Evolutionary conservation across 2,329 filamentous ascomycete species (phyloP).

Genomic region (Emmonsiellopsis sp.): DNA sequence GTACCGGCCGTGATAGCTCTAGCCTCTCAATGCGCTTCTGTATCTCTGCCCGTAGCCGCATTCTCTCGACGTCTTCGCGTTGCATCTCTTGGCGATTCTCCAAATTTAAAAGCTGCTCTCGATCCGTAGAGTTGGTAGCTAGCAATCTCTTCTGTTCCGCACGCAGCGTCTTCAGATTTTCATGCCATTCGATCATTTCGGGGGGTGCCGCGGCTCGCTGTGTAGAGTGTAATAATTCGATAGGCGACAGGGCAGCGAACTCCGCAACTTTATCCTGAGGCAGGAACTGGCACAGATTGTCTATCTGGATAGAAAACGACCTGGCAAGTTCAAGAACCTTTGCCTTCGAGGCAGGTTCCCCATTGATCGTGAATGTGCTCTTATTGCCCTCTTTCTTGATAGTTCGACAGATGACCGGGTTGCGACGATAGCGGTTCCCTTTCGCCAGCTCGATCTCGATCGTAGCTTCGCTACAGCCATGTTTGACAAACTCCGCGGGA

Average conservation of each 20-base stretch:
- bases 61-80: constrained; percentile 71
- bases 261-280: constrained; percentile 94
- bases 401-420: constrained; percentile 63
- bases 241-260: constrained; percentile 73
- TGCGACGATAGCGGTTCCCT: constrained; percentile 44
- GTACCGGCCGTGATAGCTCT: constrained; percentile 54
- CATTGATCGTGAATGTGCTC: constrained; percentile 69
- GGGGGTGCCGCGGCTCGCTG: constrained; percentile 77
- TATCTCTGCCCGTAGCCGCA: constrained; percentile 64
- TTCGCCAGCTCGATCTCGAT: constrained; percentile 87
- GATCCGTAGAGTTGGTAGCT: constrained; percentile 47
- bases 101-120: constrained; percentile 55
- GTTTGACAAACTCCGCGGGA: constrained; percentile 85
- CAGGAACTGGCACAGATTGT: constrained; percentile 94
- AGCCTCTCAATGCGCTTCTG: constrained; percentile 56
- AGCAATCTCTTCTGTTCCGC: constrained; percentile 58
- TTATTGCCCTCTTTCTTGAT: constrained; percentile 79
- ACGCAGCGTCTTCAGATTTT: constrained; percentile 61
- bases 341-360: constrained; percentile 50
- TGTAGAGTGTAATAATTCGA: constrained; percentile 76
- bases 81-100: constrained; percentile 66
- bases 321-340: constrained; percentile 58
- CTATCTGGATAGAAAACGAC: constrained; percentile 80
- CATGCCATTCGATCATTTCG: constrained; percentile 71
- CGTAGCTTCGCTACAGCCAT: constrained; percentile 63